Base-by-base conservation (phyloP, 2,329 filamentous ascomycete genomes). In the Endocalyx cinctus region DNA sequence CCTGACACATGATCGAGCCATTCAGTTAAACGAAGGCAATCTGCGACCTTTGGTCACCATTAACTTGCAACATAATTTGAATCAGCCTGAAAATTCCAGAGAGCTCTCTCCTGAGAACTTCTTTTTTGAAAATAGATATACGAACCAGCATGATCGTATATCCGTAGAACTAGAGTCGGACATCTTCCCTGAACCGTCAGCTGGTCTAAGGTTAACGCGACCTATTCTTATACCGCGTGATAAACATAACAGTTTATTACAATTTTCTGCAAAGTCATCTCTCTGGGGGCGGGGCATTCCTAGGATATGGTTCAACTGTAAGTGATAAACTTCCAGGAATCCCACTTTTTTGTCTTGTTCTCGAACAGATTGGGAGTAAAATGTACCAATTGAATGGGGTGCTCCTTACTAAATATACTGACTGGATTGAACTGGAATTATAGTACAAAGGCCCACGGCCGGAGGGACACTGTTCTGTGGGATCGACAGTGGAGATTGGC, bases 401-500 rank as follows among this genome's bases (percentile, higher is more conserved):
- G n/a, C n/a, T n/a, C n/a, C n/a, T n/a, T n/a, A n/a, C n/a, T n/a
- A n/a, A n/a, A n/a, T n/a, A n/a, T n/a, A n/a, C n/a, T n/a, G n/a
- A n/a, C n/a, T n/a, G n/a, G n/a, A n/a, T n/a, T n/a, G n/a, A n/a
- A n/a, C n/a, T n/a, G n/a, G n/a, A n/a, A n/a, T n/a, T n/a, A n/a
- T n/a, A n/a, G n/a, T 62, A 5, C 57, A 60, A 31, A 53, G 57
- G 15, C 52, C 51, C 7, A 37, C 63, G 2, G 52, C 50, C 1
- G 38, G 46, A 11, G 64, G 64, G 6, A 59, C 52, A 0, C 52
- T 50, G 10, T 68, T 67, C 29, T 30, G 61, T 22, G 55, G 62
- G 16, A 52, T 54, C 5, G 67, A 71, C 41, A 66, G 56, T 23
- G 67, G 66, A 4, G 59, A 65, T 31, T 67, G 64, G 63, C 42